Base-by-base conservation (phyloP, 306 rosid species). In the Vigna nakashimae region DNA sequence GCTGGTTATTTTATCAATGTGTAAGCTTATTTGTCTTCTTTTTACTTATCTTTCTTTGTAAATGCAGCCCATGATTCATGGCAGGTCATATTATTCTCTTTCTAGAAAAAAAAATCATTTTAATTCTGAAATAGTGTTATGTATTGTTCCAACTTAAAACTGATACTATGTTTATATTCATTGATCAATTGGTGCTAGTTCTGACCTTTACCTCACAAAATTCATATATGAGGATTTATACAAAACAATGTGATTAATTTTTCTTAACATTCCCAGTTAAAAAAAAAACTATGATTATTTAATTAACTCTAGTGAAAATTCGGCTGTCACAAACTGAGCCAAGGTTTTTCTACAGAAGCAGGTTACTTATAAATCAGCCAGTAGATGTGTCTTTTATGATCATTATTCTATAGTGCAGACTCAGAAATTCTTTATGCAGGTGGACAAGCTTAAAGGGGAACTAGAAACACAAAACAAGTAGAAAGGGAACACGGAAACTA, bases 1-100 rank as follows among this genome's bases (percentile, higher is more conserved):
- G 98, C 98, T 56, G 98, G 98, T 65, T 93, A 87, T 76, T 91
- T 93, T 48, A 90, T 91, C 79, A 91, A 93, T 24, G 76, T 64
- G 97, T 93, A 88, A 77, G 95, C 73, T 72, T 16, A 42, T 20
- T 9, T 28, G 36, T 58, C 65, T 79, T 32, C 73, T 69, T 50
- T 60, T 43, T 49, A 6, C 28, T 49, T 76, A 2, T 4, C 52
- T 46, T 62, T 94, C 82, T 87, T 89, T 42, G 94, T 94, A 24
- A 92, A 92, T 80, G 93, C 98, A 64, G 98, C 98, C 65, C 92
- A 94, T 75, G 98, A 94, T 83, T 90, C 97, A 45, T 94, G 97
- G 97, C 99, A 95, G 99, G 99, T 95, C 18, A 82, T 89, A 83
- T 78, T 77, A 40, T 52, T 82, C 34, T 52, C 28, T 68, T 49